Evolutionary conservation across 2,329 filamentous ascomycete species (phyloP), one percentile per base, ranked within the genome.

Genomic region (Lasiodiplodia theobromae): DNA sequence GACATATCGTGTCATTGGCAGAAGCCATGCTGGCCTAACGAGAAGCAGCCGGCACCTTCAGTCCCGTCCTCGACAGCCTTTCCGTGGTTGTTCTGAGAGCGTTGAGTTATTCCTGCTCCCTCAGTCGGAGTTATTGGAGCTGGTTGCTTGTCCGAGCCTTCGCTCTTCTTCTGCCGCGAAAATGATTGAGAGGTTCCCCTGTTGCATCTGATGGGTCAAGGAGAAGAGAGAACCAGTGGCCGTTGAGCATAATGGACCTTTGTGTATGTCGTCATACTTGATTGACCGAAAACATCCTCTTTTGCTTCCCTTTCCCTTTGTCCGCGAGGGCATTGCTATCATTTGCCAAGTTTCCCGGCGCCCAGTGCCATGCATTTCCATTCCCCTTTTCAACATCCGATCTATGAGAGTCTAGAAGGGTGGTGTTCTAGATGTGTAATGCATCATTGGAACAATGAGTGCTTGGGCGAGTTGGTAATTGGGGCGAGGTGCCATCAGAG

Each of bases 1-100:
- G 73, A 66, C 74, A 77, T 37, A 54, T 28, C n/a, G 28, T 54
- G 3, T 31, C 40, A 10, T 38, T 54, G 47, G 25, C 34, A 1
- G 31, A 51, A 31, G 63, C 31, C 60, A 64, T 64, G 12, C 6
- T 38, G 10, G 18, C 18, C 34, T 11, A 40, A n/a, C 5, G 10
- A 28, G 31, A n/a, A 38, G 53, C 16, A 56, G 31, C 28, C 12
- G 25, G 25, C 21, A 25, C 12, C 10, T 51, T 11, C 8, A 21
- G n/a, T 21, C 49, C n/a, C 31, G 31, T 10, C 31, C 31, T 34
- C 31, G 31, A 3, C 31, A 34, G 31, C 31, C 31, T 34, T 34
- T 34, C 8, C 8, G 8, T 34, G 31, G 31, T 34, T 8, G 8
- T 34, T 5, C 31, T 34, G 31, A 34, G 31, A 34, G 31, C 31